A percentile compares a stretch with the other conserved stretches of the same genome.
Evolutionary conservation across 352 stramenopile genomes (phyloP).

Genomic region (Phytophthora cryptogea): DNA sequence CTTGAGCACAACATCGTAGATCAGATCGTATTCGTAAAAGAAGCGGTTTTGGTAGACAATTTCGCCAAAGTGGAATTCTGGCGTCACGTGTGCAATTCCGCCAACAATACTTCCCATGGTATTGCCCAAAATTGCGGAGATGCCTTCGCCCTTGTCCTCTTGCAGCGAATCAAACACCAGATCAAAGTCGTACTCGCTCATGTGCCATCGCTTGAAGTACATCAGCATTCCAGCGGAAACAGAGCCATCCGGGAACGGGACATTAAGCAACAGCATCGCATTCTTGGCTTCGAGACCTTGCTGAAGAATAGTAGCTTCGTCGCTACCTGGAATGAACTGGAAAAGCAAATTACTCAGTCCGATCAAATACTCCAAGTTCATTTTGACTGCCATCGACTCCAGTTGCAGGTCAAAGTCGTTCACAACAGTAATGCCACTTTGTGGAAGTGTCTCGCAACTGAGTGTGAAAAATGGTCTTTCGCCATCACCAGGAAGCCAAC

Average conservation of each 20-base stretch:
- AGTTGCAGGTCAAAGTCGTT: slow-evolving; percentile 82
- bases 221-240: slow-evolving; percentile 62
- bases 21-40: slow-evolving; percentile 86
- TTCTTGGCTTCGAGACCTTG: slow-evolving; percentile 72
- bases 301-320: slow-evolving; percentile 66
- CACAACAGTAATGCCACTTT: slow-evolving; percentile 73
- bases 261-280: slow-evolving; percentile 50
- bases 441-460: slow-evolving; percentile 62
- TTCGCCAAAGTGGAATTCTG: slow-evolving; percentile 76
- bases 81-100: slow-evolving; percentile 85
- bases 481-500: slow-evolving; percentile 77
- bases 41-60: slow-evolving; percentile 82
- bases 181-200: slow-evolving; percentile 75
- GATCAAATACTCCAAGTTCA: slow-evolving; percentile 86
- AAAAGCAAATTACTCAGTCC: slow-evolving; percentile 70
- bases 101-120: slow-evolving; percentile 88
- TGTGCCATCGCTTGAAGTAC: slow-evolving; percentile 83
- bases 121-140: slow-evolving; percentile 77
- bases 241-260: slow-evolving; percentile 55
- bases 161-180: slow-evolving; percentile 86
- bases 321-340: slow-evolving; percentile 71
- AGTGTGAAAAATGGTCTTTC: slow-evolving; percentile 78
- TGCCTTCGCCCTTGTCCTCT: slow-evolving; percentile 79
- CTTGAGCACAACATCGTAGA: slow-evolving; percentile 73
- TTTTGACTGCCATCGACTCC: slow-evolving; percentile 68